Evolutionary conservation across 2,329 filamentous ascomycete species (phyloP).

Genomic region (Reticulascus tulasneorum): DNA sequence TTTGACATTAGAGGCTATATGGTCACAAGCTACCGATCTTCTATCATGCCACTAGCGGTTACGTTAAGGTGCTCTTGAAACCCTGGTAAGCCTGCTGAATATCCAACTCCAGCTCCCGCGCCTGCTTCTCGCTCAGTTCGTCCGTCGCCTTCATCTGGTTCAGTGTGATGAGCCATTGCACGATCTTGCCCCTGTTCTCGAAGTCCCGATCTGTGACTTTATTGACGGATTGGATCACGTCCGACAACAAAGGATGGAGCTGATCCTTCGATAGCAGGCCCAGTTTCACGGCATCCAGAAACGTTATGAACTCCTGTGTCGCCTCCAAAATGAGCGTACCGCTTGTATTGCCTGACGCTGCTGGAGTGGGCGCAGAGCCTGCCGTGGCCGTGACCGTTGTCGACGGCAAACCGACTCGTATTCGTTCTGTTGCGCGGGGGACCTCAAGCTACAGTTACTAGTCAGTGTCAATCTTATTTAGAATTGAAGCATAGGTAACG

Average conservation of each 20-base stretch:
- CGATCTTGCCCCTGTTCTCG: conserved; percentile 92
- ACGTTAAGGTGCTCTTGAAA: conserved; percentile 76
- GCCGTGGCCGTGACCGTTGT: conserved; percentile 62
- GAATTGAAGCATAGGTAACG: conserved; percentile 26
- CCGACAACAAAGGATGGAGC: conserved; percentile 88
- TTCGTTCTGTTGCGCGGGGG: conserved; percentile 85
- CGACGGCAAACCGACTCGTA: conserved; percentile 88
- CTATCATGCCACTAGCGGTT: conserved; percentile 13
- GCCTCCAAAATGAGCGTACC: conserved; percentile 77
- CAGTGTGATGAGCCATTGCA: conserved; percentile 94
- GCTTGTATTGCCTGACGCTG: conserved; percentile 42
- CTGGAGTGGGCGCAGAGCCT: conserved; percentile 37
- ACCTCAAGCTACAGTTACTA: conserved; percentile 70
- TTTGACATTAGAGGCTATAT: too few species aligned
- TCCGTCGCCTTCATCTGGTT: conserved; percentile 98
- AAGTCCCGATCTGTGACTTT: conserved; percentile 95
- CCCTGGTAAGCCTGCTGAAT: conserved; percentile 93
- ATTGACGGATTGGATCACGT: conserved; percentile 96
- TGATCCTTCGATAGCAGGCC: conserved; percentile 93
- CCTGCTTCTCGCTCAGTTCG: conserved; percentile 81
- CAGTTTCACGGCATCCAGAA: conserved; percentile 89
- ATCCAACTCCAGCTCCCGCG: conserved; percentile 84
- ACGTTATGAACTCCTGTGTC: conserved; percentile 97
- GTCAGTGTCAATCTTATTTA: background rate
- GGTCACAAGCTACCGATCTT: too few species aligned